A percentile compares a stretch with the other conserved stretches of the same genome.
Evolutionary conservation across 2,329 filamentous ascomycete genomes (phyloP).

Genomic region (Stemphylium lycopersici): DNA sequence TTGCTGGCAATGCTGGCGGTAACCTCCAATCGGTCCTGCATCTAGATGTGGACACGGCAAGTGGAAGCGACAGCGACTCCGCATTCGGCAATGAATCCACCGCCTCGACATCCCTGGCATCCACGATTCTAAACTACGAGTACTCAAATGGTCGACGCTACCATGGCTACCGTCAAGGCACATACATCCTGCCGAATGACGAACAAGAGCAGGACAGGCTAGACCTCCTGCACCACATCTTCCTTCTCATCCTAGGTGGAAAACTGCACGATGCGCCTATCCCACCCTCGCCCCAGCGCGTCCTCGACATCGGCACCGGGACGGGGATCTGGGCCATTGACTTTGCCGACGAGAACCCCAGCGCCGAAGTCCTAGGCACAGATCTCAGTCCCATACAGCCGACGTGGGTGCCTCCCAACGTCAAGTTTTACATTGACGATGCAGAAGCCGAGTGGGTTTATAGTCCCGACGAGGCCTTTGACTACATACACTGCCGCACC

Average conservation of each 20-base stretch:
- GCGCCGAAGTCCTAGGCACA: constrained; percentile 44
- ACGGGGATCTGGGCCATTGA: constrained; percentile 51
- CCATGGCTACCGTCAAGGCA: constrained; percentile 45
- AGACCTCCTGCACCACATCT: constrained; percentile 49
- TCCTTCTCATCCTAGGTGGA: constrained; percentile 43
- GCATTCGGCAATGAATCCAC: constrained; percentile 37
- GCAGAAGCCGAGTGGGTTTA: constrained; percentile 50
- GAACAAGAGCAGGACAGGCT: constrained; percentile 49
- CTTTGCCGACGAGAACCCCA: constrained; percentile 46
- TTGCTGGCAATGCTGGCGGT: constrained; percentile 4
- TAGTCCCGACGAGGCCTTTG: constrained; percentile 40
- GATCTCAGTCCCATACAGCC: constrained; percentile 49
- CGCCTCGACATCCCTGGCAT: constrained; percentile 44
- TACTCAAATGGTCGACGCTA: constrained; percentile 49
- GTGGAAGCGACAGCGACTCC: constrained; percentile 39
- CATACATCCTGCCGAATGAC: constrained; percentile 48
- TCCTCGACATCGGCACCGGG: constrained; percentile 50
- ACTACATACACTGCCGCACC: constrained; percentile 44
- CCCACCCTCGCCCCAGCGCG: constrained; percentile 22
- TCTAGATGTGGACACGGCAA: constrained; percentile 36
- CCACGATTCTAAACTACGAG: constrained; percentile 47
- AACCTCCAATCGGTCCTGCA: constrained; percentile 36
- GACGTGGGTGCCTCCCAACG: constrained; percentile 49
- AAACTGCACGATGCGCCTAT: constrained; percentile 47
- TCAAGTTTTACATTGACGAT: constrained; percentile 52